These are phyloP conservation scores for Aphanomyces invadans DNA, from an alignment of 352 stramenopile genomes.

Conservation along the genomic window DNA sequence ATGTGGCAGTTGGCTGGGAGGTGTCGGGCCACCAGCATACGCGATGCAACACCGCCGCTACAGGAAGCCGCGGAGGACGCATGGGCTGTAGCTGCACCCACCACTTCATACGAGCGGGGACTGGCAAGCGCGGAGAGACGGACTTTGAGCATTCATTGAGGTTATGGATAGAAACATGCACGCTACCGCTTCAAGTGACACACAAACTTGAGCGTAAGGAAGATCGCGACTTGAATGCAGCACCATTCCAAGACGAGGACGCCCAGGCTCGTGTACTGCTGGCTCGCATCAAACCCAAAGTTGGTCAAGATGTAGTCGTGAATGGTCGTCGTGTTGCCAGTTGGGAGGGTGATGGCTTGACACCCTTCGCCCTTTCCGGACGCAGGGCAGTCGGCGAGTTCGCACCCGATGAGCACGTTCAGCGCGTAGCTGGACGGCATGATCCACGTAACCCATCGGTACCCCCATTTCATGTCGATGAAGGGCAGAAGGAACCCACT, in stretches of 20 bases:
- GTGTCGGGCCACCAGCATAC: no score
- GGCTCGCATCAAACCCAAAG: conserved; percentile 20
- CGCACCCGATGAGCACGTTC: conserved; percentile 13
- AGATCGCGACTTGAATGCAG: conserved; percentile 45
- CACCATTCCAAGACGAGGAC: conserved; percentile 35
- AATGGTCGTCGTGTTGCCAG: not conserved
- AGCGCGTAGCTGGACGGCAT: conserved; percentile 56
- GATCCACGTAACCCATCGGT: conserved; percentile 66
- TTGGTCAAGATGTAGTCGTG: conserved; percentile 16
- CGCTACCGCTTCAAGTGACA: conserved; percentile 58
- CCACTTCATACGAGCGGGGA: no score
- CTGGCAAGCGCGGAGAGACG: no score
- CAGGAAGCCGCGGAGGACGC: no score
- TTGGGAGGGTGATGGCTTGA: not conserved
- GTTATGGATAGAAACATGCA: no score
- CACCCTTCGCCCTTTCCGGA: not conserved
- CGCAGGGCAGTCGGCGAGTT: not conserved
- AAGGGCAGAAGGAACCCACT: conserved; percentile 46
- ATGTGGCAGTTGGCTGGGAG: no score
- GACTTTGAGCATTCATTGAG: no score
- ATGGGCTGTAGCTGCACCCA: no score
- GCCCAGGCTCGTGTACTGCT: conserved; percentile 18
- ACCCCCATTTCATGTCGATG: conserved; percentile 41
- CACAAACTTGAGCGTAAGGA: conserved; percentile 56
- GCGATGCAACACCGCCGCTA: no score